Base-by-base conservation (phyloP, 805 yeast species). In the Brettanomyces anomalus region DNA sequence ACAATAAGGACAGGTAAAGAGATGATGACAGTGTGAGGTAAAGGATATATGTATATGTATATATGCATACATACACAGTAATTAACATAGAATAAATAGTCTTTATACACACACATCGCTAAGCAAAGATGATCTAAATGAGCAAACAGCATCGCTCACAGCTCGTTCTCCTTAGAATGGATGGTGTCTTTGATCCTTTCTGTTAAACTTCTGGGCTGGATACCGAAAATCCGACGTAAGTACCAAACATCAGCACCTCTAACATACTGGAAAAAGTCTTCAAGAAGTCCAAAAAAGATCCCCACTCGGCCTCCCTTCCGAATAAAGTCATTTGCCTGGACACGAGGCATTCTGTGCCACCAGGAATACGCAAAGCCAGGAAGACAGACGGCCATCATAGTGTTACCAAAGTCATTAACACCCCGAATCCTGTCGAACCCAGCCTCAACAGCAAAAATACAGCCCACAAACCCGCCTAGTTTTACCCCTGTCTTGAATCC, bases 181-280 rank as follows among this genome's bases (percentile, higher is more conserved):
- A 42, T 44, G 24, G 41, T 42, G 13, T 34, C 19, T 21, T 42
- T 46, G 14, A 57, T 19, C 21, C 60, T 42, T 18, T 57, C 58
- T 17, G 45, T 46, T 16, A 58, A 44, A 35, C 47, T 48, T 46
- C 41, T 49, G 4, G 62, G 61, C 31, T 50, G 41, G 6, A 59
- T 50, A 3, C 58, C 61, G 42, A 60, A 51, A 40, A 58, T 41
- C 30, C 51, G 53, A 18, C 62, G 63, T 40, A 76, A 44, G 50
- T 83, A 83, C 90, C 93, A 85, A 7, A 80, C 69, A 36, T 69
- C 60, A 2, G 81, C 84, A 5, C 85, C 85, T 50, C 82, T 66
- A 2, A 62, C 44, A 49, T 67, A 74, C 28, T 80, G 70, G 51
- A 82, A 56, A 4, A 68, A 59, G 58, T 86, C 95, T 56, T 87